These are phyloP conservation scores for Pyrus bretschneideri DNA, from an alignment of 306 rosid species.

Conservation along the genomic window DNA sequence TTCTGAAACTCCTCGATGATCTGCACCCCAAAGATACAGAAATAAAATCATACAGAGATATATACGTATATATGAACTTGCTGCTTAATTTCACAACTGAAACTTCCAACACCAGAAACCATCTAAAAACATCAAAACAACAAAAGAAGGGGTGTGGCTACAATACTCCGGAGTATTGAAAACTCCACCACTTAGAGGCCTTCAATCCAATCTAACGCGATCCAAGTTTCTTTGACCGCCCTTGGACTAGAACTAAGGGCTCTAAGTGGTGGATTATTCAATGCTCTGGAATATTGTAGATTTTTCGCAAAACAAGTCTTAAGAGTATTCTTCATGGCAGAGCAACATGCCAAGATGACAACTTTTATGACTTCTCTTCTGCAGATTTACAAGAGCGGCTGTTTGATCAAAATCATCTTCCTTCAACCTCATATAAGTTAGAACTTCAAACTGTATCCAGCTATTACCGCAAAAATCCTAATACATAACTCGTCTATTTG, in stretches of 20 bases:
- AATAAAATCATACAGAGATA: neutral
- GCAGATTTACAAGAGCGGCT: neutral
- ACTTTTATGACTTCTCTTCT: neutral
- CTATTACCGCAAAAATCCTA: no score
- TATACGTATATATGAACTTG: neutral
- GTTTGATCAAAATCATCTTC: neutral
- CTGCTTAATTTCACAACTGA: neutral
- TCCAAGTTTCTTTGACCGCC: no score
- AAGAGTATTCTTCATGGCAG: neutral
- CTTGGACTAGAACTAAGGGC: no score
- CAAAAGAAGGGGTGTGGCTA: no score
- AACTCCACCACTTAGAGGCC: no score
- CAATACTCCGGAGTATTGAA: no score
- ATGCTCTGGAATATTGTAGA: no score
- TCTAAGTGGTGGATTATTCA: no score
- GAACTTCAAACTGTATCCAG: neutral
- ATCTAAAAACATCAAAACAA: neutral
- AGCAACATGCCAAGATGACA: neutral
- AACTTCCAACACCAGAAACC: neutral
- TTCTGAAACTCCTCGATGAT: conserved; percentile 78
- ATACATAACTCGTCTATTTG: neutral
- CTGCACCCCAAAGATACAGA: conserved; percentile 17
- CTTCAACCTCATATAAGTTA: neutral
- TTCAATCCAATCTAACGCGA: no score
- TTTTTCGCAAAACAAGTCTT: neutral